Percentiles rank a stretch among this genome's conserved stretches.
These are phyloP conservation scores for Lactifluus subvellereus DNA, from an alignment of 768 basidiomycete species.

Conservation along the genomic window DNA sequence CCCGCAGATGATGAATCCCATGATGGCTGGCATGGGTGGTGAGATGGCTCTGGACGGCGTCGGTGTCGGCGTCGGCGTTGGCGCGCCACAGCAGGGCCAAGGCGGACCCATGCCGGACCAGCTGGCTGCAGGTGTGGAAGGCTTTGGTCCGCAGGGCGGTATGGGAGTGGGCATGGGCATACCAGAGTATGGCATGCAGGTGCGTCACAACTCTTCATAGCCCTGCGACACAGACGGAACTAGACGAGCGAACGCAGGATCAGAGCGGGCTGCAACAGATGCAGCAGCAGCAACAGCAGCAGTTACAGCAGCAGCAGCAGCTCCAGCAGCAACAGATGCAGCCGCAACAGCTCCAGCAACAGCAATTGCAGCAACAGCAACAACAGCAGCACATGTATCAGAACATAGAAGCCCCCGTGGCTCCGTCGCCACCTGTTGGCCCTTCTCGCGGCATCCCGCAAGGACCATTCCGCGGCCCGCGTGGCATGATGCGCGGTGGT, in stretches of 20 bases:
- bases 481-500: constrained; percentile 40
- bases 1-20: constrained; percentile 44
- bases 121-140: constrained; percentile 19
- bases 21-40: constrained; percentile 76
- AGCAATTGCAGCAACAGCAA: constrained; percentile 27
- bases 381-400: constrained; percentile 51
- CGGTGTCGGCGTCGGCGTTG: constrained; percentile 18
- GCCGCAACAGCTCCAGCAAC: constrained; percentile 48
- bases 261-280: constrained; percentile 39
- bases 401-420: constrained; percentile 49
- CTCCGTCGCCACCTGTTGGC: constrained; percentile 41
- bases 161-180: constrained; percentile 28
- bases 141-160: constrained; percentile 18
- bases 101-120: constrained; percentile 24
- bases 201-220: constrained; percentile 31
- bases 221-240: background rate
- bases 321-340: constrained; percentile 32
- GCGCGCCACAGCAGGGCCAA: constrained; percentile 24
- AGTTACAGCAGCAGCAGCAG: constrained; percentile 51
- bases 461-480: constrained; percentile 41
- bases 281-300: constrained; percentile 13
- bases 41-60: constrained; percentile 51
- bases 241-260: constrained; percentile 10
- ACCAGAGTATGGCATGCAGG: constrained; percentile 68
- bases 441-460: constrained; percentile 28